Evolutionary conservation across 1,284 basidiomycete species (phyloP), one percentile per base, ranked within the genome.

Genomic region (Tremellales sp.): DNA sequence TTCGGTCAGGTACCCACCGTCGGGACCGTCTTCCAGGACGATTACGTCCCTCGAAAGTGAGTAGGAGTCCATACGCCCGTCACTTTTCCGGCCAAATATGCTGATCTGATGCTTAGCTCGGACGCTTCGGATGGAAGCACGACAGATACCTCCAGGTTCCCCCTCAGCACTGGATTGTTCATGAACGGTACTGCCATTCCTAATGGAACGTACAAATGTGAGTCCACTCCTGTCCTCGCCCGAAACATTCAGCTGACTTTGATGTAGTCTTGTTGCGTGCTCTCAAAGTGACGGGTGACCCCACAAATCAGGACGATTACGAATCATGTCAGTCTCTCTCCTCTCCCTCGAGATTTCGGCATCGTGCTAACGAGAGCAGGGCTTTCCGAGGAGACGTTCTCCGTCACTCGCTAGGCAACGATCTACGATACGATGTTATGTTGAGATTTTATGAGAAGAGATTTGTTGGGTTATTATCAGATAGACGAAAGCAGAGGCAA

Each of bases 151-250:
- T 74, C 71, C 44, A 65, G 72, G 3, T 64, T 78, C 35, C 57
- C 68, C 3, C 52, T 81, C 49, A 45, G 62, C 40, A 25, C 48
- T 6, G 74, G 77, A 6, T 68, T 65, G 1, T 84, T 82, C 55
- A 73, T 78, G 0, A 84, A 84, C 58, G 81, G 82, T 0, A 83
- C 81, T 0, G 64, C 60, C 2, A 81, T 86, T 23, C 76, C 81
- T 2, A 80, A 81, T 53, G 84, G 85, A 3, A 63, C 68, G 7
- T 86, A 85, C 71, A 77, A 53, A 46, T 64, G 65, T 67, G 40
- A 61, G 65, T 65, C 12, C 8, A 33, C 29, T 39, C 19, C 36
- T 7, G 13, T 39, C 19, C 36, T 8, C 10, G 19, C 36, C 8
- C 19, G 26, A 10, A 39, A 33, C n/a, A n/a, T 8, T 33, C 10